Conservation (phyloP, 257 asterid genomes). For the Scutellaria galericulata region DNA sequence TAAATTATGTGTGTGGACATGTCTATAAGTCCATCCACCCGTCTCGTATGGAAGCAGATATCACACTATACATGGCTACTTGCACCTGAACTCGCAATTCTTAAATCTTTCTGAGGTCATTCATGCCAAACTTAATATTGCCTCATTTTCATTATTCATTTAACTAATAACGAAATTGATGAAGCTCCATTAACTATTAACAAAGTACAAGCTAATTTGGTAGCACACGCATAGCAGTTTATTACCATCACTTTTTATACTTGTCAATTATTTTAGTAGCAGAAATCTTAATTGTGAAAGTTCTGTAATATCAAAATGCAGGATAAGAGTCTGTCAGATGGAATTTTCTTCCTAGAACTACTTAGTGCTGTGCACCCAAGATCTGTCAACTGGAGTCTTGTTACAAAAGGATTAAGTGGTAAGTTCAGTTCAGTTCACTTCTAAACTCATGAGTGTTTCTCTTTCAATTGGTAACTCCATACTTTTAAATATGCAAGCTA, state of each 20-base stretch:
- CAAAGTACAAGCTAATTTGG: background rate
- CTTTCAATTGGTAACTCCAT: background rate
- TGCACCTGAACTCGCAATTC: background rate
- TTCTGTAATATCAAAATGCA: constrained; percentile 39
- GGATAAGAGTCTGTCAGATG: constrained; percentile 89
- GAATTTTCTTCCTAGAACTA: constrained; percentile 90
- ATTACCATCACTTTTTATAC: background rate
- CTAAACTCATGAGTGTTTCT: constrained; percentile 6
- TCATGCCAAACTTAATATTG: background rate
- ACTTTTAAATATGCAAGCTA: background rate
- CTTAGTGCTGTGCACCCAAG: constrained; percentile 95
- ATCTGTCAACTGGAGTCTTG: constrained; percentile 98
- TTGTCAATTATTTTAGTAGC: background rate
- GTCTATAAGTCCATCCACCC: background rate
- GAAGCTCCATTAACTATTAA: background rate
- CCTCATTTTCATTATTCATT: background rate
- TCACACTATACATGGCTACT: background rate
- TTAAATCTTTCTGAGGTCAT: no score
- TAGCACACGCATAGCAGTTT: background rate
- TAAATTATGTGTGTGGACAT: background rate
- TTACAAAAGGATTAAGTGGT: constrained; percentile 90
- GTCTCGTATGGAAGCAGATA: background rate
- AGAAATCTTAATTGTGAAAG: background rate
- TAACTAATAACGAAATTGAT: background rate
- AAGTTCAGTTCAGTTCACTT: constrained; percentile 21